Conservation (phyloP, 2,329 filamentous ascomycete genomes). For the Xylaria sp. region DNA sequence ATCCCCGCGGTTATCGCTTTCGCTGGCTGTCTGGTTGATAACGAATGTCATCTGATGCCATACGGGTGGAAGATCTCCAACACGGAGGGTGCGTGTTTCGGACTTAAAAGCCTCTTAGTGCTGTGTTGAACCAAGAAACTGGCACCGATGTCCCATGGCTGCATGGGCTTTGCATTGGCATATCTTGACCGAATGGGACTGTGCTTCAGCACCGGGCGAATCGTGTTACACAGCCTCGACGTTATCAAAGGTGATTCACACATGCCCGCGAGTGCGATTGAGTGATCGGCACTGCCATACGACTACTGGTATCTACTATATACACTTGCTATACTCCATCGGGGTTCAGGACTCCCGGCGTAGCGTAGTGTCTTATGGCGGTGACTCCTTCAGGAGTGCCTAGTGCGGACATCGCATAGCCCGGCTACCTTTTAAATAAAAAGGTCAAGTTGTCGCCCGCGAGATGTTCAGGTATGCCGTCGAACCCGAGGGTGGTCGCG, state of each 20-base stretch:
- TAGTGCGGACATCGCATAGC: constrained; percentile 10
- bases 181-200: constrained; percentile 2
- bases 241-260: constrained; percentile 3
- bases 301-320: constrained; percentile 9
- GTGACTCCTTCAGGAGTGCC: constrained; percentile 4
- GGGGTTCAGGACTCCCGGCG: not conserved
- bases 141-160: constrained; percentile 10
- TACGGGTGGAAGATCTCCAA: constrained; percentile 8
- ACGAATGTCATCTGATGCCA: constrained; percentile 23
- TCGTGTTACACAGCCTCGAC: constrained; percentile 20
- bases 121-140: constrained; percentile 22
- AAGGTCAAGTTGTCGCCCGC: not conserved
- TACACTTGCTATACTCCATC: too few relatives aligned
- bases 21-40: constrained; percentile 13
- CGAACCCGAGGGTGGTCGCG: constrained; percentile 15
- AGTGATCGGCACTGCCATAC: constrained; percentile 4
- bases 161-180: not conserved
- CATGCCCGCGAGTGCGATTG: constrained; percentile 5
- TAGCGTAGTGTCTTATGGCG: not conserved
- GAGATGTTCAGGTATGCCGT: not conserved
- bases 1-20: not conserved
- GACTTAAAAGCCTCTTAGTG: constrained; percentile 5
- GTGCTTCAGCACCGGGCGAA: constrained; percentile 14
- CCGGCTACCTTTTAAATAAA: constrained; percentile 1
- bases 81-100: constrained; percentile 16